These are phyloP conservation scores for Pseudonitzschia multiseries DNA, from an alignment of 108 stramenopile genomes.

Conservation along the genomic window DNA sequence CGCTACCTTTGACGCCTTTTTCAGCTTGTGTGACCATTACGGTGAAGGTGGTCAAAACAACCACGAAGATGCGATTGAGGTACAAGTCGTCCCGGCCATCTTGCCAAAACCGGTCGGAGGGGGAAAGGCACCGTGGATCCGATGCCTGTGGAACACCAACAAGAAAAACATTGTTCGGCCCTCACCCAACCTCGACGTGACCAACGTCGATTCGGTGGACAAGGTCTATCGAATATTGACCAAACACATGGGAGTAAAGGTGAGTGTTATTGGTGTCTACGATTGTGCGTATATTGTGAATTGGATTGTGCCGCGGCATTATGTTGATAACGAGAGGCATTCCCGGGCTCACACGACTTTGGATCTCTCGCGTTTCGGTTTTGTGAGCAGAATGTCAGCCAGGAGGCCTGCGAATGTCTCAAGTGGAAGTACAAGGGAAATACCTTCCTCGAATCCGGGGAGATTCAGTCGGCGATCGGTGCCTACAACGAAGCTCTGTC, in stretches of 20 bases:
- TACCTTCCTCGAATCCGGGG: slow-evolving; percentile 56
- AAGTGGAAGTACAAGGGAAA: slow-evolving; percentile 79
- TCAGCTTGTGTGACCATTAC: slow-evolving; percentile 34
- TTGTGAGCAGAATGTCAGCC: slow-evolving; percentile 35
- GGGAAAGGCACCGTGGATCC: slow-evolving; percentile 58
- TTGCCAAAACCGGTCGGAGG: slow-evolving; percentile 49
- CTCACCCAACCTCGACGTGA: slow-evolving; percentile 46
- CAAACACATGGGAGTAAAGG: slow-evolving; percentile 66
- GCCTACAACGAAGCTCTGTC: slow-evolving; percentile 67
- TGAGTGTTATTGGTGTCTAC: slow-evolving; percentile 28
- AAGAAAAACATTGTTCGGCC: slow-evolving; percentile 8
- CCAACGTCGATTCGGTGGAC: slow-evolving; percentile 79
- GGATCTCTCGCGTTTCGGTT: no score
- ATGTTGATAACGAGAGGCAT: no score
- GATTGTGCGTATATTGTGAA: no score
- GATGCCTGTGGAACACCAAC: slow-evolving; percentile 50
- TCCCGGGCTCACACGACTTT: not conserved
- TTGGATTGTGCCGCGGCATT: no score
- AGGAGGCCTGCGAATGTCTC: slow-evolving; percentile 66
- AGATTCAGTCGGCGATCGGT: slow-evolving; percentile 58
- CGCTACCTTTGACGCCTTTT: slow-evolving; percentile 68
- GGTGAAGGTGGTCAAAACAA: not conserved
- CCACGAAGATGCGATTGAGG: slow-evolving; percentile 3
- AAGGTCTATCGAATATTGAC: slow-evolving; percentile 81
- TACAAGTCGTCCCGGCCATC: slow-evolving; percentile 56